Conservation (phyloP, 1,139 yeast species). For the Suhomyces coccinellae region DNA sequence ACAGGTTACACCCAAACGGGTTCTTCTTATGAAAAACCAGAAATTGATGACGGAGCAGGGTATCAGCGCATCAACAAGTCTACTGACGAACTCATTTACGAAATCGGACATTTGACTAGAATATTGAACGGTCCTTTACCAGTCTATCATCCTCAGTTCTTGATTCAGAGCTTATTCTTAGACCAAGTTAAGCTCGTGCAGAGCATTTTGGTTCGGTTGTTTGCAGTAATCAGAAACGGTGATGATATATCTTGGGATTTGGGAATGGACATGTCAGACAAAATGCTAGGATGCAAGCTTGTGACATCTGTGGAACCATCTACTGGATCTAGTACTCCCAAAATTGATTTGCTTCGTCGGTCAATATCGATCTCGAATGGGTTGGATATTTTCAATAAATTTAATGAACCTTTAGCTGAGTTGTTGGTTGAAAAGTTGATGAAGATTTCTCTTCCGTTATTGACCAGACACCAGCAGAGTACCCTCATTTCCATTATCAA, state of each 20-base stretch:
- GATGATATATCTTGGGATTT: conserved; percentile 37
- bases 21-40: conserved; percentile 24
- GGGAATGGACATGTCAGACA: conserved; percentile 27
- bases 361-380: neutral
- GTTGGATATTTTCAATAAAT: conserved; percentile 36
- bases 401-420: conserved; percentile 48
- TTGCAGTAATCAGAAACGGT: conserved; percentile 48
- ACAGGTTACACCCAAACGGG: conserved; percentile 48
- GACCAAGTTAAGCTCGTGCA: conserved; percentile 60
- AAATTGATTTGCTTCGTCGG: conserved; percentile 2
- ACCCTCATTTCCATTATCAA: conserved; percentile 72
- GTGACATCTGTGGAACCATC: conserved; percentile 1
- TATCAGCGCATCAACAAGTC: conserved; percentile 11
- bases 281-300: conserved; percentile 14
- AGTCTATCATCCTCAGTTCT: conserved; percentile 84
- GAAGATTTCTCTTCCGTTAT: conserved; percentile 67
- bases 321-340: conserved; percentile 10
- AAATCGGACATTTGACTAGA: conserved; percentile 58
- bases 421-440: conserved; percentile 60
- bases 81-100: conserved; percentile 22
- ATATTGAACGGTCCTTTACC: conserved; percentile 89
- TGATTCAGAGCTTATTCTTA: conserved; percentile 73
- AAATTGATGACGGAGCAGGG: conserved; percentile 37
- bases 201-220: conserved; percentile 55
- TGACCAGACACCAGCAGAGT: conserved; percentile 89